phyloP scores from a whole-genome alignment of 768 basidiomycete genomes.

The Trichaptum fuscoviolaceum region DNA sequence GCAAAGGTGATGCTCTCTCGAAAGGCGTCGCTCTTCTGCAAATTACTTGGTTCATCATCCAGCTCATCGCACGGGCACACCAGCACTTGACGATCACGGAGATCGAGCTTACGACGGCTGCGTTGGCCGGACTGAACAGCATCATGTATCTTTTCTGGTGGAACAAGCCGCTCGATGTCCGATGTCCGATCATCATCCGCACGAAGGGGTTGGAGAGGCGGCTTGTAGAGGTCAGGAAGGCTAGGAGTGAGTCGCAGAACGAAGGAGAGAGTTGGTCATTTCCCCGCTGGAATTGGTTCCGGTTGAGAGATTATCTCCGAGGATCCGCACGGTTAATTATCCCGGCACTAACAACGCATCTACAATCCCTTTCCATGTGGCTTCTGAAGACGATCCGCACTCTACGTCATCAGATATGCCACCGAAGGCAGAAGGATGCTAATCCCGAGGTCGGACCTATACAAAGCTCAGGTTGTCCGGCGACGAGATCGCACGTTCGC shows the following conservation, averaged over 20 bases:
- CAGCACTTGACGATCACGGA: slow-evolving; percentile 4
- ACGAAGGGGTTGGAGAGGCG: neutral
- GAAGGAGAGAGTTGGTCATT: neutral
- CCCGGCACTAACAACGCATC: neutral
- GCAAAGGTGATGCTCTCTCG: slow-evolving; percentile 27
- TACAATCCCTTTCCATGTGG: too few species aligned
- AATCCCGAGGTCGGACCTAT: too few species aligned
- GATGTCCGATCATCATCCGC: slow-evolving; percentile 10
- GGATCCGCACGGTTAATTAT: neutral
- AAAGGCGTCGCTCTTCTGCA: slow-evolving; percentile 29
- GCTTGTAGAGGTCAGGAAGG: neutral
- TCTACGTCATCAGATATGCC: neutral
- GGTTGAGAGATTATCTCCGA: neutral
- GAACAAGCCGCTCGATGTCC: slow-evolving; percentile 34
- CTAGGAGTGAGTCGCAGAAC: neutral
- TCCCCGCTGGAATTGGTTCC: too few species aligned
- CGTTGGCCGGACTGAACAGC: slow-evolving; percentile 26
- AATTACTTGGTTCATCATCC: slow-evolving; percentile 27
- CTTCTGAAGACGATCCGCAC: neutral
- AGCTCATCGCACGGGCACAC: slow-evolving; percentile 21
- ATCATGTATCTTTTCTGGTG: slow-evolving; percentile 32
- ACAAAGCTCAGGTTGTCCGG: neutral
- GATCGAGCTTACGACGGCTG: slow-evolving; percentile 31
- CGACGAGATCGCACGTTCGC: neutral
- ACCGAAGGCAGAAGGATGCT: neutral